Evolutionary conservation across 306 rosid species (phyloP).

Genomic region (Astragalus glycyphyllos): DNA sequence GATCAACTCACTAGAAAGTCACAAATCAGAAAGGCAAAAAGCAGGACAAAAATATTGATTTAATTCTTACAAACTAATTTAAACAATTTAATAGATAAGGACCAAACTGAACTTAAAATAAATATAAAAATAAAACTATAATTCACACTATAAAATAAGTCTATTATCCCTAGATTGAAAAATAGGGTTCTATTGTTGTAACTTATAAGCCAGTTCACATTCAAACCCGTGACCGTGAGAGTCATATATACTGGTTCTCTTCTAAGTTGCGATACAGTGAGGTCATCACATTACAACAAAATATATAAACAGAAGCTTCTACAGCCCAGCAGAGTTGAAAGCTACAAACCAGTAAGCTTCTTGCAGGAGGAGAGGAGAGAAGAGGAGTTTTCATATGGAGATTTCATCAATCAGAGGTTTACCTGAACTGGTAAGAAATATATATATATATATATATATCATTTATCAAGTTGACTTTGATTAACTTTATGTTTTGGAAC

Average conservation of each 20-base stretch:
- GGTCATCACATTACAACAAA: slow-evolving; percentile 46
- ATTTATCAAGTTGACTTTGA: not conserved
- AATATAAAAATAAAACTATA: too few species aligned
- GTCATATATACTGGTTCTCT: slow-evolving; percentile 38
- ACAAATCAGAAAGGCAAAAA: too few species aligned
- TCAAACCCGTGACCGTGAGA: slow-evolving; percentile 48
- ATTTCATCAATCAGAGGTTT: slow-evolving; percentile 58
- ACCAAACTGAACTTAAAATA: too few species aligned
- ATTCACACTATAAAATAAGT: too few species aligned
- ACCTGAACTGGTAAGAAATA: slow-evolving; percentile 66
- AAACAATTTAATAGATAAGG: too few species aligned
- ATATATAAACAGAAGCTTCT: slow-evolving; percentile 38
- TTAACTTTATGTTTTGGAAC: not conserved
- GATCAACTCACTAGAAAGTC: too few species aligned
- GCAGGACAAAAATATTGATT: too few species aligned
- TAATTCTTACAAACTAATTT: too few species aligned
- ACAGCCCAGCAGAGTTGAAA: slow-evolving; percentile 21
- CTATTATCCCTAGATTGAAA: slow-evolving; percentile 22
- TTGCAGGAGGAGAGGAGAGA: slow-evolving; percentile 30
- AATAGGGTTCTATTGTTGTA: slow-evolving; percentile 23
- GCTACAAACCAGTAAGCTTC: slow-evolving; percentile 48
- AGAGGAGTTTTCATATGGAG: slow-evolving; percentile 53
- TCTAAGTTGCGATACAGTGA: slow-evolving; percentile 39
- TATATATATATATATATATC: not conserved
- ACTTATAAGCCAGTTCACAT: slow-evolving; percentile 56